Evolutionary conservation across 768 basidiomycete genomes (phyloP).

Genomic region (Filobasidium floriforme): DNA sequence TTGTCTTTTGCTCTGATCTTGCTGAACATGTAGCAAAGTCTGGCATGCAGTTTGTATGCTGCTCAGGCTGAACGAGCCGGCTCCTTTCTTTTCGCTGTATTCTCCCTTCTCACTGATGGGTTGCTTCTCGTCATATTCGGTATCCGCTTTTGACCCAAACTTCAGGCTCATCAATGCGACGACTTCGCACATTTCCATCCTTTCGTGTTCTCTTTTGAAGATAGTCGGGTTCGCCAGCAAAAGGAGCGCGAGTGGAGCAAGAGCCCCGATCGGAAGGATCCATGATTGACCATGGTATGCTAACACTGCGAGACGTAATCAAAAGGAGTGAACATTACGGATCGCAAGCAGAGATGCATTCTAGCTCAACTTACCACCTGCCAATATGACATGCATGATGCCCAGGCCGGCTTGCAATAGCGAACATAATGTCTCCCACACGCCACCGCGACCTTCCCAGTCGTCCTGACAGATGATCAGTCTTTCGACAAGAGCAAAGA

Average conservation of each 20-base stretch:
- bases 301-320: not conserved
- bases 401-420: not conserved
- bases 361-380: not conserved
- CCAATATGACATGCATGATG: not conserved
- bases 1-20: too few species aligned
- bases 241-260: not conserved
- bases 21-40: too few species aligned
- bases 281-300: not conserved
- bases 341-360: not conserved
- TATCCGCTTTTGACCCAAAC: not conserved
- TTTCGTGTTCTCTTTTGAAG: not conserved
- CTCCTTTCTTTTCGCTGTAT: too few species aligned
- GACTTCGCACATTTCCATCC: not conserved
- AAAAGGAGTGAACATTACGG: too few species aligned
- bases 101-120: not conserved
- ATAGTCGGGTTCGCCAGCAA: not conserved
- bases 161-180: not conserved
- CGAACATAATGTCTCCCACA: conserved; percentile 1
- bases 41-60: too few species aligned
- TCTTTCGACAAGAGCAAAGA: not conserved
- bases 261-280: not conserved
- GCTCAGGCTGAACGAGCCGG: too few species aligned
- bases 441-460: not conserved
- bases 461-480: conserved; percentile 6
- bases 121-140: not conserved